A percentile compares a stretch with the other conserved stretches of the same genome.
These are phyloP conservation scores for Sergeia podlipaevii DNA, from an alignment of 208 protist genomes.

Conservation along the genomic window DNA sequence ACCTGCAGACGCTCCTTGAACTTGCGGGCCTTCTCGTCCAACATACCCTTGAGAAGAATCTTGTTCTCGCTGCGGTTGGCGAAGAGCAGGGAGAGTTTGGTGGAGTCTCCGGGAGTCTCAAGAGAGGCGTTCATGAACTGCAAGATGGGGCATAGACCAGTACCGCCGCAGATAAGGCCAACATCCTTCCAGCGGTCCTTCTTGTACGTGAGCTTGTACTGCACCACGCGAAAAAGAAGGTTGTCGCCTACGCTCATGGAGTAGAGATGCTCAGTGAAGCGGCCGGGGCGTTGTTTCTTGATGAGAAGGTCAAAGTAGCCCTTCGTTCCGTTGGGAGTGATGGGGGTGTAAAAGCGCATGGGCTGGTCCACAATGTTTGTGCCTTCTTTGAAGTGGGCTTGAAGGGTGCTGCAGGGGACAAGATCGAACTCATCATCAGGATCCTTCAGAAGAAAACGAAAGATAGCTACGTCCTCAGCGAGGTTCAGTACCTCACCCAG, in stretches of 20 bases:
- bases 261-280: conserved; percentile 84
- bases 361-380: conserved; percentile 76
- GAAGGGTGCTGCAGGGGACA: conserved; percentile 74
- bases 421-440: conserved; percentile 67
- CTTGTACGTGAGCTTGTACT: conserved; percentile 83
- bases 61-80: conserved; percentile 91
- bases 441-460: conserved; percentile 79
- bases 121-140: conserved; percentile 89
- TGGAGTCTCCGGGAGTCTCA: conserved; percentile 76
- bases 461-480: conserved; percentile 82
- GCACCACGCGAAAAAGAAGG: conserved; percentile 71
- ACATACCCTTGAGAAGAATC: conserved; percentile 88
- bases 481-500: conserved; percentile 86
- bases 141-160: conserved; percentile 90
- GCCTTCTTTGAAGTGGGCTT: conserved; percentile 81
- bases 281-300: conserved; percentile 74
- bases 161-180: conserved; percentile 89
- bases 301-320: conserved; percentile 90
- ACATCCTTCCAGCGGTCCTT: conserved; percentile 75
- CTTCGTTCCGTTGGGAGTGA: conserved; percentile 81
- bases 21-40: conserved; percentile 66
- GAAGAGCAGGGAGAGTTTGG: conserved; percentile 82
- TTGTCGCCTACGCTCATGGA: conserved; percentile 79
- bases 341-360: conserved; percentile 90
- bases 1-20: conserved; percentile 78